These are phyloP conservation scores for Lachancea meyersii DNA, from an alignment of 805 yeast species.

Conservation along the genomic window DNA sequence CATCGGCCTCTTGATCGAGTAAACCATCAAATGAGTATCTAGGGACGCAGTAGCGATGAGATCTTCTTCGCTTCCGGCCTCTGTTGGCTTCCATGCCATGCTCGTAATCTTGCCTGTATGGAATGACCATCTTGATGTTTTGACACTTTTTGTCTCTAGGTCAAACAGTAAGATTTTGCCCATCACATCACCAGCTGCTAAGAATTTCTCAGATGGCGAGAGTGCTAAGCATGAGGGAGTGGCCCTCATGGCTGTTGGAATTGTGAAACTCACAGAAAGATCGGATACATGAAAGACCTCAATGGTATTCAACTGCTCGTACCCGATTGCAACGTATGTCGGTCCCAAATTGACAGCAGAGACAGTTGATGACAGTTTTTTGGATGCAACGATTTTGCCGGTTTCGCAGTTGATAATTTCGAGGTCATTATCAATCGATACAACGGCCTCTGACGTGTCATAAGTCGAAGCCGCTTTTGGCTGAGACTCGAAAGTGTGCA, in stretches of 20 bases:
- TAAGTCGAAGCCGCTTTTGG: slow-evolving; percentile 43
- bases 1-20: slow-evolving; percentile 72
- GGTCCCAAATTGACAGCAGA: slow-evolving; percentile 43
- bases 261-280: slow-evolving; percentile 28
- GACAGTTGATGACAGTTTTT: slow-evolving; percentile 35
- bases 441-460: slow-evolving; percentile 37
- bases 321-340: slow-evolving; percentile 45
- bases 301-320: slow-evolving; percentile 36
- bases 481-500: slow-evolving; percentile 37
- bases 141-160: slow-evolving; percentile 44
- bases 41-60: slow-evolving; percentile 73
- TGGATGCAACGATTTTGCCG: slow-evolving; percentile 29
- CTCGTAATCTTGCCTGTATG: slow-evolving; percentile 77
- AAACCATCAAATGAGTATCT: slow-evolving; percentile 75
- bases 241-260: slow-evolving; percentile 46
- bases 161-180: slow-evolving; percentile 82
- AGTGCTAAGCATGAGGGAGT: slow-evolving; percentile 57
- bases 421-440: slow-evolving; percentile 41
- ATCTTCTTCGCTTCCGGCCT: slow-evolving; percentile 49
- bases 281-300: slow-evolving; percentile 36
- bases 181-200: slow-evolving; percentile 80
- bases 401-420: slow-evolving; percentile 30
- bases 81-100: slow-evolving; percentile 57
- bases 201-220: slow-evolving; percentile 59
- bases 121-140: slow-evolving; percentile 92